phyloP scores from a whole-genome alignment of 2,329 filamentous ascomycete genomes.

The Talaromyces marneffei region DNA sequence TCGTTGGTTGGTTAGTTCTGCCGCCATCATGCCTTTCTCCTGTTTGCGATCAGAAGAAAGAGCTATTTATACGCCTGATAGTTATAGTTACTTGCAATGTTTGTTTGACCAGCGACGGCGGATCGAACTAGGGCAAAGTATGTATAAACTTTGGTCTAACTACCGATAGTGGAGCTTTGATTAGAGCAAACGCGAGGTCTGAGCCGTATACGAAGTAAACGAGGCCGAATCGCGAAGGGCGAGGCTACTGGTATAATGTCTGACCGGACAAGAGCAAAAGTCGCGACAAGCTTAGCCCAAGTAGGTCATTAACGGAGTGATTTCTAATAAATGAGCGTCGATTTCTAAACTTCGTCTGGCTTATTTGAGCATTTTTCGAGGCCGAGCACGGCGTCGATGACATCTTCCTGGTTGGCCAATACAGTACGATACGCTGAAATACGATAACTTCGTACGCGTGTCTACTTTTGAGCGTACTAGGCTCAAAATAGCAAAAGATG shows the following conservation, averaged over 20 bases:
- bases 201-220: too few relatives aligned
- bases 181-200: neutral
- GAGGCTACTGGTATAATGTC: neutral
- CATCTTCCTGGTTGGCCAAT: neutral
- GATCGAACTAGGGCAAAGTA: neutral
- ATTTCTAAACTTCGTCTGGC: neutral
- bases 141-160: neutral
- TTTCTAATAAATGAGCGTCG: neutral
- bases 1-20: neutral
- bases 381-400: neutral
- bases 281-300: neutral
- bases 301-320: neutral
- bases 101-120: neutral
- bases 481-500: neutral
- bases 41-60: neutral
- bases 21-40: neutral
- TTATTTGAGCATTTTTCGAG: neutral
- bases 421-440: neutral
- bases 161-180: neutral
- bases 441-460: neutral
- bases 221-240: neutral
- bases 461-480: neutral
- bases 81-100: too few relatives aligned
- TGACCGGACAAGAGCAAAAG: neutral
- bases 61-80: neutral